A percentile compares a stretch with the other conserved stretches of the same genome.
Evolutionary conservation across 1,284 basidiomycete species (phyloP).

Genomic region (Leccinum griseonigrum): DNA sequence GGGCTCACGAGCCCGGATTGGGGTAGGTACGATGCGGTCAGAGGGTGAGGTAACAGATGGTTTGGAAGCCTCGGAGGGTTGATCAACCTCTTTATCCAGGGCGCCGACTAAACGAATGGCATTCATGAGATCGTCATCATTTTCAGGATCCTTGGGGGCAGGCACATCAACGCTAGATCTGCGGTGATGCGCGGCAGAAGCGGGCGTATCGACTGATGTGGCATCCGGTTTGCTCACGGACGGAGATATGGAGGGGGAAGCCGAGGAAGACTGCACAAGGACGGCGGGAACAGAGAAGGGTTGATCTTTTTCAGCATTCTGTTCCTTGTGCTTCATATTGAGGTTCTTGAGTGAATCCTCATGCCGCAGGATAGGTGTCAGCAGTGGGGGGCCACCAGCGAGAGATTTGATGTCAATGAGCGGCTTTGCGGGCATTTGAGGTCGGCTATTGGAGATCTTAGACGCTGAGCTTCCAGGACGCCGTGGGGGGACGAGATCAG

Average conservation of each 20-base stretch:
- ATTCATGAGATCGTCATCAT: conserved; percentile 33
- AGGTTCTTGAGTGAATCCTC: conserved; percentile 28
- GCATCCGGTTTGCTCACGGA: conserved; percentile 8
- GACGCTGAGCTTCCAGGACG: conserved; percentile 47
- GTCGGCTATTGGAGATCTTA: conserved; percentile 28
- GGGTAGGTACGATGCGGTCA: conserved; percentile 55
- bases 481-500: conserved; percentile 38
- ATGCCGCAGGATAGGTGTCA: conserved; percentile 27
- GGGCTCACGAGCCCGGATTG: conserved; percentile 59
- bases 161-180: conserved; percentile 18
- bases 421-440: conserved; percentile 41
- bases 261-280: conserved; percentile 23
- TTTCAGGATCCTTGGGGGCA: conserved; percentile 12
- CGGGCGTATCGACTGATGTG: background rate
- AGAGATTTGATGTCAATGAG: conserved; percentile 48
- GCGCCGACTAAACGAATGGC: conserved; percentile 31
- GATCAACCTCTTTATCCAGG: conserved; percentile 24
- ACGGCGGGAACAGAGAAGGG: conserved; percentile 32
- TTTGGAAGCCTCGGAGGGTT: conserved; percentile 1
- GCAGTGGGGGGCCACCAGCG: conserved; percentile 28
- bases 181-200: conserved; percentile 12
- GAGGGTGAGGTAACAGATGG: conserved; percentile 3
- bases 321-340: conserved; percentile 16
- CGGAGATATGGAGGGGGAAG: conserved; percentile 22
- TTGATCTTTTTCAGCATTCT: conserved; percentile 25